phyloP scores from a whole-genome alignment of 257 asterid species.

The Lantana camara region DNA sequence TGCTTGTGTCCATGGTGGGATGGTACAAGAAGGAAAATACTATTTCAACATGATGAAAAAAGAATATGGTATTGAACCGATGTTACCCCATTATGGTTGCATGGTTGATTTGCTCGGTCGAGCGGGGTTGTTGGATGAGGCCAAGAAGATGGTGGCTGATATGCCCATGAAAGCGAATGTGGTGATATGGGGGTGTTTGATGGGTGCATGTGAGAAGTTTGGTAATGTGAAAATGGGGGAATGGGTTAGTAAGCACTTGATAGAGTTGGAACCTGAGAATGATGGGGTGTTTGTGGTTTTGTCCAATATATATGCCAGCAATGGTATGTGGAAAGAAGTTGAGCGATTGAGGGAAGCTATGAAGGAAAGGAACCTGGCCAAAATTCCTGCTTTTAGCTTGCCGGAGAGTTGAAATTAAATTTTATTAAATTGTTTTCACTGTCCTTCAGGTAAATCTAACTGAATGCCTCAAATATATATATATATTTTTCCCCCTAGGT shows the following conservation, averaged over 20 bases:
- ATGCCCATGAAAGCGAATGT: conserved; percentile 94
- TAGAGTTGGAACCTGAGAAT: conserved; percentile 76
- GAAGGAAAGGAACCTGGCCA: conserved; percentile 65
- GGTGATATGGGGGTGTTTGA: conserved; percentile 84
- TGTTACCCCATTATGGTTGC: conserved; percentile 82
- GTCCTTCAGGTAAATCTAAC: too few relatives aligned
- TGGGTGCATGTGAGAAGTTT: conserved; percentile 93
- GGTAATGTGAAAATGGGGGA: conserved; percentile 80
- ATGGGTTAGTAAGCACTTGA: conserved; percentile 73
- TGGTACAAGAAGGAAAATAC: too few relatives aligned
- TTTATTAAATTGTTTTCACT: too few relatives aligned
- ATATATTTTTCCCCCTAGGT: not conserved
- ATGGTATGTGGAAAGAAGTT: conserved; percentile 77
- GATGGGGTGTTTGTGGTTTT: conserved; percentile 81
- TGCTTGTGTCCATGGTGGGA: too few relatives aligned
- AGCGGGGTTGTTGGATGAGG: conserved; percentile 77
- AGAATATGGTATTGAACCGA: conserved; percentile 60
- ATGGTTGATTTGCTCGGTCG: conserved; percentile 89
- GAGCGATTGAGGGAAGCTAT: conserved; percentile 60
- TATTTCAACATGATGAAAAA: too few relatives aligned
- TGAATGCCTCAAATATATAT: too few relatives aligned
- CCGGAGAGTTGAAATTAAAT: conserved; percentile 30
- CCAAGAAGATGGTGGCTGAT: conserved; percentile 62
- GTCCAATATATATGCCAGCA: conserved; percentile 84
- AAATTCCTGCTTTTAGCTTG: conserved; percentile 78